Base-by-base conservation (phyloP, 2,329 filamentous ascomycete species). In the Penicillium sp. region DNA sequence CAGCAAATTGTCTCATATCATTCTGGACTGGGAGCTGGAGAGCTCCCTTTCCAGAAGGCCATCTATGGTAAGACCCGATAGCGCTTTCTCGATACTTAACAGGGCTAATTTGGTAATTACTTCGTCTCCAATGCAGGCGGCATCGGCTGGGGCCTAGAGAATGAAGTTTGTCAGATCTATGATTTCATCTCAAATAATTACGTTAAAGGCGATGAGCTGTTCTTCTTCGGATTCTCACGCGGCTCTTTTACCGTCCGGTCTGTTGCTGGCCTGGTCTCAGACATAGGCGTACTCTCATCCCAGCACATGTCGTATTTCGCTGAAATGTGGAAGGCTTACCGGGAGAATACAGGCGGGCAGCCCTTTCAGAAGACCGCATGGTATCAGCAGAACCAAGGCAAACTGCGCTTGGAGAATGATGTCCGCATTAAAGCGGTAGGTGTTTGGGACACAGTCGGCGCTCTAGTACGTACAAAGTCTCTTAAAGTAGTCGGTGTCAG, bases 361-460 rank as follows among this genome's bases (percentile, higher is more conserved):
- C 36, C 44, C 12, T 51, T 47, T 44, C 26, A 12, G 28, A 28
- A 47, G 28, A 43, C 49, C 13, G 23, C 21, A 15, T 47, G 43
- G 49, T 47, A 51, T 47, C 49, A 42, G 21, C 26, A 51, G 24
- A 47, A 51, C 29, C n/a, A 47, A 29, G 38, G 21, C 38, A 51
- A 42, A 23, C 24, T 51, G 21, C 38, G 49, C 43, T 38, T 51
- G 28, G 29, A 34, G 49, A 15, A 51, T 47, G 43, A 45, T 18
- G 28, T 51, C 38, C 34, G 44, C 16, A 51, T 51, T 38, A 51
- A 51, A 36, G 44, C 42, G 28, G 49, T 51, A 28, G 44, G 49
- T 9, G 49, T 51, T 29, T 51, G 49, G 49, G 49, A 51, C 44
- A 51, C 49, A 12, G 49, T 51, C 34, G 49, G 49, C n/a, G 42